Evolutionary conservation across 2,329 filamentous ascomycete genomes (phyloP), one percentile per base, ranked within the genome.

Genomic region (Stemphylium vesicarium): DNA sequence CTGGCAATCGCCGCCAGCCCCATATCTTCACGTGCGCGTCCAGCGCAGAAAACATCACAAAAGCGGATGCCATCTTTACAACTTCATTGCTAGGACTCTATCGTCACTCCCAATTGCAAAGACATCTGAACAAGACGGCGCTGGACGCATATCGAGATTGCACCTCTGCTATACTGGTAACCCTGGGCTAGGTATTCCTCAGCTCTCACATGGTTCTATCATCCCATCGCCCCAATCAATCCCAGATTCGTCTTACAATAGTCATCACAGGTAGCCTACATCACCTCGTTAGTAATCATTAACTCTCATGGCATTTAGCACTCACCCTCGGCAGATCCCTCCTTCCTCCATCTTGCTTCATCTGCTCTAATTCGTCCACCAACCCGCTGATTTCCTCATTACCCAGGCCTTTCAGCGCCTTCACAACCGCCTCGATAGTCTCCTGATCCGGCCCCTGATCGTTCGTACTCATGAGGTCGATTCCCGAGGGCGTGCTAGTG

Each of bases 401-500:
- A 2, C 18, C 35, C 31, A 62, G n/a, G 9, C 31, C 32, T 29
- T 54, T 59, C 6, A 64, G 31, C 1, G 20, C 47, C 2, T 33
- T 29, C 2, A 53, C 1, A 3, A 64, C 13, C 15, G 51, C 57
- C 20, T 43, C 12, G 6, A 45, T 35, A 3, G 61, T 66, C 8
- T 15, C 26, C 15, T 52, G 37, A 39, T 63, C 63, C 12, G 42
- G 42, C 10, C 42, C 42, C 10, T 32, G 8, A 8, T 56, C 46
- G 10, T 16, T 52, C 8, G 50, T 53, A n/a, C 59, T 61, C 57
- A 64, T 51, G 31, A 66, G 32, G 31, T 64, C 61, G 35, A 66
- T 57, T 3, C 59, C 61, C 3, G 57, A 38, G 2, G 59, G 59
- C 13, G 62, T 64, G 4, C 45, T 13, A 1, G 56, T 62, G 8